A percentile compares a stretch with the other conserved stretches of the same genome.
These are phyloP conservation scores for Strobilomyces dryophilus DNA, from an alignment of 768 basidiomycete genomes.

Conservation along the genomic window DNA sequence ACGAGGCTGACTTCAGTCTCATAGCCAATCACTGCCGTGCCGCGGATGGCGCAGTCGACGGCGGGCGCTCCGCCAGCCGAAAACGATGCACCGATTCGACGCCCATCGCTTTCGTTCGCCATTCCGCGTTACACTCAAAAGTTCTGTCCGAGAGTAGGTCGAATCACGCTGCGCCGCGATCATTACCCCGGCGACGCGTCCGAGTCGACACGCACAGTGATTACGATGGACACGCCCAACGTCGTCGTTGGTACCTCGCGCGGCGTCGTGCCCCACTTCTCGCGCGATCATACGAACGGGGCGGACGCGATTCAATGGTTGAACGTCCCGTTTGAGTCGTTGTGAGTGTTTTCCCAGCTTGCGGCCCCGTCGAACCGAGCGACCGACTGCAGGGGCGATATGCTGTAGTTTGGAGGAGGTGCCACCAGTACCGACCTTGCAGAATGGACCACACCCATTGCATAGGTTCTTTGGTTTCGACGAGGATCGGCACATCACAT, in stretches of 20 bases:
- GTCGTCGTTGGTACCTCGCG: slow-evolving; percentile 63
- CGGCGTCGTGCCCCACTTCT: slow-evolving; percentile 71
- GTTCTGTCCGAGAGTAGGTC: slow-evolving; percentile 28
- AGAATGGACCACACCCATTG: slow-evolving; percentile 48
- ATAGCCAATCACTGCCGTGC: neutral
- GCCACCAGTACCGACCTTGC: slow-evolving; percentile 64
- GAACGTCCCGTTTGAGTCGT: slow-evolving; percentile 74
- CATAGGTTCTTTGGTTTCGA: slow-evolving; percentile 63
- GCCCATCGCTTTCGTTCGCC: slow-evolving; percentile 19
- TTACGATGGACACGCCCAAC: slow-evolving; percentile 56
- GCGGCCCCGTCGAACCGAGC: neutral
- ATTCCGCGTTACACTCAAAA: slow-evolving; percentile 5
- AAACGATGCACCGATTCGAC: neutral
- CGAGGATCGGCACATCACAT: slow-evolving; percentile 45
- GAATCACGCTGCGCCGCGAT: slow-evolving; percentile 15
- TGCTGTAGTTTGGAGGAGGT: slow-evolving; percentile 54
- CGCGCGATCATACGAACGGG: slow-evolving; percentile 50
- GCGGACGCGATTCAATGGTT: slow-evolving; percentile 57
- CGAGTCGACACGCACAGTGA: neutral
- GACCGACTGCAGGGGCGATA: neutral
- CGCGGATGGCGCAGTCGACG: slow-evolving; percentile 7
- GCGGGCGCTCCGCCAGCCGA: neutral
- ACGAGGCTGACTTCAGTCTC: neutral
- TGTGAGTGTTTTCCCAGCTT: slow-evolving; percentile 48
- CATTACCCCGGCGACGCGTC: neutral